phyloP scores from a whole-genome alignment of 306 rosid species.

The Vachellia collinsii region DNA sequence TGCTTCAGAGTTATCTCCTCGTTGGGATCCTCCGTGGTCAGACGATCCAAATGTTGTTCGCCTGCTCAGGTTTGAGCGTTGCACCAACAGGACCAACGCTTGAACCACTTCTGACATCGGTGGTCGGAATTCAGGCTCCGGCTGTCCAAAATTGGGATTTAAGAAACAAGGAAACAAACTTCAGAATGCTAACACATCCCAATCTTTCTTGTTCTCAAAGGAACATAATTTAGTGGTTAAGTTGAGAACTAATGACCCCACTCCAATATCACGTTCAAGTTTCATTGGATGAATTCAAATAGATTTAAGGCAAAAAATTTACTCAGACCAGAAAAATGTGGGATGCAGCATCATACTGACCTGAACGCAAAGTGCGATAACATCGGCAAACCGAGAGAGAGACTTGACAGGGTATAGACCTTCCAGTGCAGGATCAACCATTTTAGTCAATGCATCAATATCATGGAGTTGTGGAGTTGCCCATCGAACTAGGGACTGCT shows the following conservation, averaged over 20 bases:
- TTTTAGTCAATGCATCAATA: constrained; percentile 85
- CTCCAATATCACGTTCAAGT: not conserved
- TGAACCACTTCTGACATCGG: constrained; percentile 99
- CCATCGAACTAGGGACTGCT: constrained; percentile 97
- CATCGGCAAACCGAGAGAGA: constrained; percentile 95
- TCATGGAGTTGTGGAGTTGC: constrained; percentile 98
- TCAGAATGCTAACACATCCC: not conserved
- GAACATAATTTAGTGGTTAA: not conserved
- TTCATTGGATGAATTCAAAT: constrained; percentile 1
- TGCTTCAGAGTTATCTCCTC: constrained; percentile 52
- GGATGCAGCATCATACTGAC: constrained; percentile 30
- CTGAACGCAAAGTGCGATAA: constrained; percentile 95
- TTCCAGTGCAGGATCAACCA: constrained; percentile 87
- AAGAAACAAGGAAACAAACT: not conserved
- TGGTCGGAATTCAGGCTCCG: constrained; percentile 98
- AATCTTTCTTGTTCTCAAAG: not conserved
- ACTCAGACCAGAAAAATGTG: not conserved
- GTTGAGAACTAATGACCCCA: not conserved
- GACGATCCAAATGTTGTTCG: constrained; percentile 78
- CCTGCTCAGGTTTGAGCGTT: constrained; percentile 98
- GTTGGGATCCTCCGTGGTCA: constrained; percentile 71
- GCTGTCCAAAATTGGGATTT: constrained; percentile 52
- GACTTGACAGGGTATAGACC: constrained; percentile 95
- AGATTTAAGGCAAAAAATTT: not conserved
- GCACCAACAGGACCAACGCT: constrained; percentile 87